Conservation (phyloP, 352 stramenopile genomes). For the Aphanomyces stellatus region DNA sequence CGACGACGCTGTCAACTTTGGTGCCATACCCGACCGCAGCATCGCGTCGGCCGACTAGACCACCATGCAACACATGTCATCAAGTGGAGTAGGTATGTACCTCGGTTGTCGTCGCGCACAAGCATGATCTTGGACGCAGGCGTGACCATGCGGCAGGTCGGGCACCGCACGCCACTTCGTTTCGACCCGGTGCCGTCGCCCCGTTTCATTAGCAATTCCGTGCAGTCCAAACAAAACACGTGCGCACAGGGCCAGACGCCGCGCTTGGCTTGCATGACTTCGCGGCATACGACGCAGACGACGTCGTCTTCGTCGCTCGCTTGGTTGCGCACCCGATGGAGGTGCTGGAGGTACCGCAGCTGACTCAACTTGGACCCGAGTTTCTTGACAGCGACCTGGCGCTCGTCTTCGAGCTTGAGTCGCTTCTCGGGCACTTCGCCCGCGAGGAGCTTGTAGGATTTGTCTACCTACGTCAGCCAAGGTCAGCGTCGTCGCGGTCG, state of each 20-base stretch:
- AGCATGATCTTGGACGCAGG: background rate
- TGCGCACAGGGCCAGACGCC: conserved; percentile 84
- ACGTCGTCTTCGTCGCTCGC: conserved; percentile 12
- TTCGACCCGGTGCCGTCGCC: too few relatives aligned
- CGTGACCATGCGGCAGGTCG: conserved; percentile 43
- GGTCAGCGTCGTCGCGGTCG: conserved; percentile 4
- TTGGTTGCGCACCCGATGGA: conserved; percentile 26
- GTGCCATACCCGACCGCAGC: conserved; percentile 36
- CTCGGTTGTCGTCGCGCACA: conserved; percentile 5
- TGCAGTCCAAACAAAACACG: conserved; percentile 54
- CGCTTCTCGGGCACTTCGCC: conserved; percentile 36
- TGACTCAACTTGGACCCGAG: conserved; percentile 43
- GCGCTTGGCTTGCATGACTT: conserved; percentile 45
- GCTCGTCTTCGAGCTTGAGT: conserved; percentile 37
- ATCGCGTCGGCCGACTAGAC: too few relatives aligned
- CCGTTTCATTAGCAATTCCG: conserved; percentile 29
- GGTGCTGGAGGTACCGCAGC: conserved; percentile 49
- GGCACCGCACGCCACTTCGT: conserved; percentile 35
- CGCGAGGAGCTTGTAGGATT: conserved; percentile 47
- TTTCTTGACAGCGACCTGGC: conserved; percentile 30
- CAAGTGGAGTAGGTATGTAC: conserved; percentile 7
- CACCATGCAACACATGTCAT: too few relatives aligned
- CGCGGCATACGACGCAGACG: conserved; percentile 73
- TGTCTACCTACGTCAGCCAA: conserved; percentile 22
- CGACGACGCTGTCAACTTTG: conserved; percentile 60